phyloP scores from a whole-genome alignment of 148 eudicot species.

The Arctostaphylos glauca region DNA sequence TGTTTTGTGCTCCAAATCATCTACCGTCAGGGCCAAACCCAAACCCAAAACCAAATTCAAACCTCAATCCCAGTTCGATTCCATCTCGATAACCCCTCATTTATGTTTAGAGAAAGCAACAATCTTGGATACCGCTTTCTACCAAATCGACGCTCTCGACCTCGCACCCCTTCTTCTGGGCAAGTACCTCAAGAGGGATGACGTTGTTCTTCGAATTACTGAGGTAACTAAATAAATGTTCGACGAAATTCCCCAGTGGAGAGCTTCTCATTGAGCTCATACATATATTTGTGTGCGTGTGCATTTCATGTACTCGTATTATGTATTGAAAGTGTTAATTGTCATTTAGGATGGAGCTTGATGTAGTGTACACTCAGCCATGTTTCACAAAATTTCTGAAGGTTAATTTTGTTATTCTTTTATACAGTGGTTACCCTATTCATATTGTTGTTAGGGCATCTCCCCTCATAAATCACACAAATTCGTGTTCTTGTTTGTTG shows the following conservation, averaged over 20 bases:
- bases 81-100: not conserved
- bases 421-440: too few relatives aligned
- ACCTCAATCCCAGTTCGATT: conserved; percentile 8
- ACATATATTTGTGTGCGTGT: not conserved
- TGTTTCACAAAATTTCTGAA: too few relatives aligned
- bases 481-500: too few relatives aligned
- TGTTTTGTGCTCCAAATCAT: conserved; percentile 5
- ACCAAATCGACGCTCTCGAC: conserved; percentile 78
- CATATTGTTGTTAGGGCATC: too few relatives aligned
- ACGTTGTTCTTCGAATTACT: conserved; percentile 86
- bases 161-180: conserved; percentile 95
- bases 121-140: conserved; percentile 49
- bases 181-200: conserved; percentile 68
- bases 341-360: too few relatives aligned
- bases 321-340: too few relatives aligned
- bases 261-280: not conserved
- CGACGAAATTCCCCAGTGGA: conserved; percentile 29
- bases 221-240: conserved; percentile 56
- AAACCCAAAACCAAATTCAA: conserved; percentile 29
- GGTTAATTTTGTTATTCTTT: too few relatives aligned
- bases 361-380: too few relatives aligned
- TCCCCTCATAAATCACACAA: too few relatives aligned
- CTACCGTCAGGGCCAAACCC: conserved; percentile 10
- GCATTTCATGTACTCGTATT: not conserved
- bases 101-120: conserved; percentile 19